These are phyloP conservation scores for Trebouxia sp. DNA, from an alignment of 139 green algal genomes.

Conservation along the genomic window DNA sequence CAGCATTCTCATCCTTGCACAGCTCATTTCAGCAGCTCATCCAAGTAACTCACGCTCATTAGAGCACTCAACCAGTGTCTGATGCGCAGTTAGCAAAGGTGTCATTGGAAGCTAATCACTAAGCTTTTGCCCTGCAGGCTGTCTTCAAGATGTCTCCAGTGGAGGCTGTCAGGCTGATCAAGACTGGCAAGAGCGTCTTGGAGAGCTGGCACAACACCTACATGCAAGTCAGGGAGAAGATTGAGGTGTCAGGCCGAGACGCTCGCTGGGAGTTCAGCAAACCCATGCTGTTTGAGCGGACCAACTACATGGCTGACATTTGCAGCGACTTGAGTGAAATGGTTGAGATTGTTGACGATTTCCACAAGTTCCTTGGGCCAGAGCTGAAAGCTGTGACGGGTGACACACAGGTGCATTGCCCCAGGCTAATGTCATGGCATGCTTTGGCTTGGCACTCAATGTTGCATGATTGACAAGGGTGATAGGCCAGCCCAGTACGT, in stretches of 20 bases:
- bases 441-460: too few species aligned
- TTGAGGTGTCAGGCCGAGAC: conserved; percentile 80
- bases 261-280: conserved; percentile 93
- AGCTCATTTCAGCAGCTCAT: too few species aligned
- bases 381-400: conserved; percentile 92
- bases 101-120: neutral
- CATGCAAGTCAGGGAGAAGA: conserved; percentile 84
- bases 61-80: too few species aligned
- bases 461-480: too few species aligned
- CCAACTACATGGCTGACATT: conserved; percentile 85
- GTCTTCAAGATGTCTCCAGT: conserved; percentile 65
- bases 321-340: conserved; percentile 80
- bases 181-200: conserved; percentile 62
- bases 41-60: too few species aligned
- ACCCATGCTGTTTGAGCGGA: conserved; percentile 83
- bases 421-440: neutral
- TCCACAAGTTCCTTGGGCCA: conserved; percentile 89
- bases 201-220: conserved; percentile 80
- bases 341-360: conserved; percentile 85
- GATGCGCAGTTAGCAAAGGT: too few species aligned
- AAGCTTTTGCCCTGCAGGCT: conserved; percentile 16
- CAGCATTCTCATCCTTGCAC: too few species aligned
- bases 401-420: conserved; percentile 40
- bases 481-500: neutral
- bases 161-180: conserved; percentile 63